These are phyloP conservation scores for Coniochaeta hoffmannii DNA, from an alignment of 2,329 filamentous ascomycete genomes.

Conservation along the genomic window DNA sequence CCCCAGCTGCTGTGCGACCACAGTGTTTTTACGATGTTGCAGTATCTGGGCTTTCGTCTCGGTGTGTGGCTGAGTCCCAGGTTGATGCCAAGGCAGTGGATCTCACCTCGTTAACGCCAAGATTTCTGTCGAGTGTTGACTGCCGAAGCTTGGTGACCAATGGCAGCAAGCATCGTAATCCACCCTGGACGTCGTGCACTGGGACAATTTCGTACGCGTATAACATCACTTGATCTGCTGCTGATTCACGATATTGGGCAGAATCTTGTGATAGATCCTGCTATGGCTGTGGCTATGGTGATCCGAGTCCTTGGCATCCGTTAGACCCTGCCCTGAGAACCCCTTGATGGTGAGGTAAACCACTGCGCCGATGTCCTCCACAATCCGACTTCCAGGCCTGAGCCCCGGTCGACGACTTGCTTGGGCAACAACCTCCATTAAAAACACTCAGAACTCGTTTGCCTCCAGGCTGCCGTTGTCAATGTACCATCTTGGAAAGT, in stretches of 20 bases:
- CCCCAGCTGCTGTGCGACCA: neutral
- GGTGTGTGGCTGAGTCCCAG: neutral
- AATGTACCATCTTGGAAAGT: no score
- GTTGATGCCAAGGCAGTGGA: neutral
- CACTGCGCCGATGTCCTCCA: no score
- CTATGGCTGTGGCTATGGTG: no score
- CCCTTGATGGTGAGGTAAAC: no score
- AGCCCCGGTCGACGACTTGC: no score
- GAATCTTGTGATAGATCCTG: no score
- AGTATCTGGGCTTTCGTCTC: neutral
- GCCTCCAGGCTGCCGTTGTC: no score
- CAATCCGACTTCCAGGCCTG: no score
- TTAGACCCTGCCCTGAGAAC: no score
- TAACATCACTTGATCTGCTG: neutral
- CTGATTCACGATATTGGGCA: neutral
- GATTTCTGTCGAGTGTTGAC: neutral
- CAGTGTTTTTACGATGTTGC: neutral
- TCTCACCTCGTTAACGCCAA: neutral
- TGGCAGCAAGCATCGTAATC: neutral
- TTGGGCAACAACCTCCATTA: no score
- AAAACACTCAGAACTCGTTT: no score
- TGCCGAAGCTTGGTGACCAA: neutral
- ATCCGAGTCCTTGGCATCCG: no score
- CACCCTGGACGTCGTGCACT: neutral
- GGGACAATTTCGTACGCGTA: neutral